Conservation (phyloP, 768 basidiomycete genomes). For the Amanita pseudoporphyria region DNA sequence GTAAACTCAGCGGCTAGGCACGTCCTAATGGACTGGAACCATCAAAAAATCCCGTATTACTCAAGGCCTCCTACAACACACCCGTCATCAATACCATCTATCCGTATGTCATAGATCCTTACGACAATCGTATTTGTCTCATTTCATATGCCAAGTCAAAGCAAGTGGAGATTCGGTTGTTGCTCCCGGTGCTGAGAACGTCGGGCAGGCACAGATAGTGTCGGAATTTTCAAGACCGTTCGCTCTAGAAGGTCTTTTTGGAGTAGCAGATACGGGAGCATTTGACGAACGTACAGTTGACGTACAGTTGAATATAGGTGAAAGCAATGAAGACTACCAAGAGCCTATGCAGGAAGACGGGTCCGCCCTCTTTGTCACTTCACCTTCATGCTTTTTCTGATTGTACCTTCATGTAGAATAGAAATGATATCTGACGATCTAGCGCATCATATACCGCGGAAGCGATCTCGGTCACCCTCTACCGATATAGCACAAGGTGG, state of each 20-base stretch:
- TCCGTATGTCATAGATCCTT: conserved; percentile 20
- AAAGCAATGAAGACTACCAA: conserved; percentile 21
- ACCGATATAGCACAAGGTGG: conserved; percentile 9
- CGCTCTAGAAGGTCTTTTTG: conserved; percentile 70
- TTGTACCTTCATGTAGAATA: conserved; percentile 12
- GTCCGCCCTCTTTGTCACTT: conserved; percentile 17
- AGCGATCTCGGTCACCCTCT: conserved; percentile 29
- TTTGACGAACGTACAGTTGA: conserved; percentile 41
- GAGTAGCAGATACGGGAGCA: conserved; percentile 72
- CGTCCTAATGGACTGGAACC: conserved; percentile 88
- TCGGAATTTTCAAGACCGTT: conserved; percentile 68
- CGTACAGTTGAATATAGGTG: conserved; percentile 37
- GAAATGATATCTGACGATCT: conserved; percentile 28
- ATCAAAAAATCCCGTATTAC: conserved; percentile 90
- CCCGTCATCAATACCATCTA: conserved; percentile 62
- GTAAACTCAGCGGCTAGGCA: conserved; percentile 72
- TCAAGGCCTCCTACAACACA: conserved; percentile 72
- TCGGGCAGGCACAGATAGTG: conserved; percentile 77
- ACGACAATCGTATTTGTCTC: no score
- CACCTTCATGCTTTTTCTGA: neutral
- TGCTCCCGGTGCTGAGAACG: conserved; percentile 68
- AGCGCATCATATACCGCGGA: conserved; percentile 23
- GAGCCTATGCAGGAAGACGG: conserved; percentile 34
- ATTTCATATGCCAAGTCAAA: conserved; percentile 12
- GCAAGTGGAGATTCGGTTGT: conserved; percentile 24